Evolutionary conservation across 2,329 filamentous ascomycete genomes (phyloP), one percentile per base, ranked within the genome.

Genomic region (Leptosphaerulina australis): DNA sequence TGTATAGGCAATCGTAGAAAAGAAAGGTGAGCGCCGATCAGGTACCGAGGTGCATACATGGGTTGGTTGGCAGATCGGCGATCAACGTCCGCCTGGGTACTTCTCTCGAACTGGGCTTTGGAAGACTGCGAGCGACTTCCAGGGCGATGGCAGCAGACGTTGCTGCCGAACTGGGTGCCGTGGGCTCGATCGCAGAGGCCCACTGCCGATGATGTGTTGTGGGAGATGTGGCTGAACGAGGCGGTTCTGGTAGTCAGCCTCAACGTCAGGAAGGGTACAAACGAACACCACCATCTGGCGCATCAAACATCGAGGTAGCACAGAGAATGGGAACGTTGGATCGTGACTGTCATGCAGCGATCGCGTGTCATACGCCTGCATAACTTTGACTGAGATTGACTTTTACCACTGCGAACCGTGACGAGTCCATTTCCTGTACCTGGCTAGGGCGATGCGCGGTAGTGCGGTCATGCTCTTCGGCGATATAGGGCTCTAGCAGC

Each of bases 21-120:
- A 40, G 30, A 35, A 50, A 21, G 31, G 31, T 14, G 10, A 21
- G 40, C 28, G 47, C 31, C 46, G 41, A 46, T 46, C 48, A 43
- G 41, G 41, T 38, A 46, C 48, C 36, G 36, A 51, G 29, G 25
- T 21, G 25, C 24, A 28, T 36, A 36, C 35, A 25, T 25, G 30
- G 30, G 36, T n/a, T 31, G 25, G 12, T n/a, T 39, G 24, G 18
- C 3, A 28, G 36, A 46, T 51, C 48, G 48, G 30, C 48, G 48
- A 46, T 51, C 26, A 33, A 33, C 30, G 31, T 45, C 34, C 20
- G n/a, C 14, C 24, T 40, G 25, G 14, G n/a, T n/a, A 29, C 15
- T 9, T 12, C 15, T 15, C 11, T 22, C 6, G 14, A n/a, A 18
- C 9, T 17, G 17, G 12, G 25, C 6, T 4, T 41, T 17, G 12